phyloP scores from a whole-genome alignment of 2,329 filamentous ascomycete species.

The Emericellopsis cladophorae region DNA sequence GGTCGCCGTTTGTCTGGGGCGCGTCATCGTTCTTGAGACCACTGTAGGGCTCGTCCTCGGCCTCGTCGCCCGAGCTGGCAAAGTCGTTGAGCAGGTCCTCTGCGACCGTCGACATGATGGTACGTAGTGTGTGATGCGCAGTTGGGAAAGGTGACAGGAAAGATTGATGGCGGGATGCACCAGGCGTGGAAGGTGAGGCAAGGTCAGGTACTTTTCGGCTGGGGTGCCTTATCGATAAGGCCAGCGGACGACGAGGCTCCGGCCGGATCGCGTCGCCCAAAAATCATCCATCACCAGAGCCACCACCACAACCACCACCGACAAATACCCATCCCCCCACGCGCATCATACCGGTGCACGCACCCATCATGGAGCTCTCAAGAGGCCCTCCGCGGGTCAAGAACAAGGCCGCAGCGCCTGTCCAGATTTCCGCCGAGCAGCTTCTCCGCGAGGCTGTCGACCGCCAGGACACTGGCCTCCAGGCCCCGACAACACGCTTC shows the following conservation, averaged over 20 bases:
- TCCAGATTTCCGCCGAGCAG: constrained; percentile 93
- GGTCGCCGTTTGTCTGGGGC: constrained; percentile 36
- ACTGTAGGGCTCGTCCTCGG: constrained; percentile 46
- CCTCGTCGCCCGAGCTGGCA: constrained; percentile 56
- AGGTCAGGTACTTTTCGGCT: no score
- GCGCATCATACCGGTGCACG: background rate
- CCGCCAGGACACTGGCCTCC: constrained; percentile 76
- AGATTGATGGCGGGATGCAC: no score
- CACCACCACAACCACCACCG: no score
- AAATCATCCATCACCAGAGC: background rate
- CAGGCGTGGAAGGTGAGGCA: no score
- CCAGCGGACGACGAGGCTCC: background rate
- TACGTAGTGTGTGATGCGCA: no score
- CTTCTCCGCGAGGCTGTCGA: constrained; percentile 95
- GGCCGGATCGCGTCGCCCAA: background rate
- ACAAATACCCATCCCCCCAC: no score
- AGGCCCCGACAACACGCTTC: constrained; percentile 89
- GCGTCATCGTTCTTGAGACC: constrained; percentile 29
- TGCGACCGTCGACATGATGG: constrained; percentile 72
- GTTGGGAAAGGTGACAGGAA: no score
- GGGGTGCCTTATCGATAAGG: background rate
- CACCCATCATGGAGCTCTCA: constrained; percentile 65
- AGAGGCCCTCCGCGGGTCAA: constrained; percentile 93
- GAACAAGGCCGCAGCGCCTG: constrained; percentile 88
- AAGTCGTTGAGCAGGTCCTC: constrained; percentile 81